Base-by-base conservation (phyloP, 2,329 filamentous ascomycete species). In the Thermothelomyces thermophilus region DNA sequence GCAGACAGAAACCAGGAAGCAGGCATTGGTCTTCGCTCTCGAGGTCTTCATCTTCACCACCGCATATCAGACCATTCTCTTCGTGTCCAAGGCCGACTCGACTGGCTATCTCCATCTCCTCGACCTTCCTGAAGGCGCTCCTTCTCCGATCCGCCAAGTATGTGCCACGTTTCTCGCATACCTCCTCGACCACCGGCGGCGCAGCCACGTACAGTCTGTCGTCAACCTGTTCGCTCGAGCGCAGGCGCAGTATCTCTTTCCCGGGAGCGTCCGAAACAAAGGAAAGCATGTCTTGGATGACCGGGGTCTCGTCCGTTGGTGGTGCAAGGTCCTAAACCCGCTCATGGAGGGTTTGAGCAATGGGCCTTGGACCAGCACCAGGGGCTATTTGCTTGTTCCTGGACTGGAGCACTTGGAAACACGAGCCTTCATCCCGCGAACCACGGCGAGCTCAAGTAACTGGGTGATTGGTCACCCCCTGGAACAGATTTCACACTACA, bases 11-110 rank as follows among this genome's bases (percentile, higher is more conserved):
- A 36, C 45, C 31, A 59, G 60, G 4, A 66, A 63, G 16, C 74
- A 82, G 54, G 75, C 94, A 1, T 70, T 96, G 6, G 76, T 91
- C 8, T 83, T 95, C 51, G 91, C 86, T 14, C 77, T 98, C 55
- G 93, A 98, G 65, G 75, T 96, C 45, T 76, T 93, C 60, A 79
- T 98, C 53, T 98, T 94, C 68, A 86, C 83, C 0, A 95, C 90
- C 0, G 78, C 80, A 40, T 78, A 80, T 59, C 79, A 89, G 20
- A 95, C 86, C 1, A 96, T 87, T 3, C 77, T 97, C 47, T 98
- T 98, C 65, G 85, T 98, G 20, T 91, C 90, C 56, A 98, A 98
- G 68, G 93, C 93, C 42, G 93, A 98, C 70, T 96, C 93, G 9
- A 96, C 91, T 0, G 93, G 94, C 20, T 94, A 89, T 64, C 71